Evolutionary conservation across 176 grass and related monocot species (phyloP).

Genomic region (Ensete ventricosum): DNA sequence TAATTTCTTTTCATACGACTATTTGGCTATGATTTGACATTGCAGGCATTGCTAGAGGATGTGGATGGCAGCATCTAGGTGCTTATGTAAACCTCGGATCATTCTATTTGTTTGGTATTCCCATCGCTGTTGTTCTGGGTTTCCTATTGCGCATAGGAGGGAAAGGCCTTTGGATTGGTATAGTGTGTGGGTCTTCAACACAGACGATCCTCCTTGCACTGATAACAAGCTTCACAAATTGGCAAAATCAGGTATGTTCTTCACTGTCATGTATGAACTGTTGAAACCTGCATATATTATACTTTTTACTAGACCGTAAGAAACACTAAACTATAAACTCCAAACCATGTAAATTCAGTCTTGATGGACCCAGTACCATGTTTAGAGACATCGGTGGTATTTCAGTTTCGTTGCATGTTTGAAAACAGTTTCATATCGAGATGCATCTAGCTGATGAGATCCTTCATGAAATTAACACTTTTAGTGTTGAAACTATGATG

Average conservation of each 20-base stretch:
- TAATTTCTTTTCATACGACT: background rate
- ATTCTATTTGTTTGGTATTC: slow-evolving; percentile 78
- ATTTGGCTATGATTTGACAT: background rate
- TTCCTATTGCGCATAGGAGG: slow-evolving; percentile 61
- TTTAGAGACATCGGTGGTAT: too few species aligned
- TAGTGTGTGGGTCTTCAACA: slow-evolving; percentile 50
- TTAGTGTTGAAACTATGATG: background rate
- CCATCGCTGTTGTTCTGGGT: slow-evolving; percentile 40
- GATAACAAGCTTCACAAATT: slow-evolving; percentile 70
- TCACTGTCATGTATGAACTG: background rate
- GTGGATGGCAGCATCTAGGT: slow-evolving; percentile 83
- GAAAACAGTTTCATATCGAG: too few species aligned
- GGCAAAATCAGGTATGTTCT: slow-evolving; percentile 22
- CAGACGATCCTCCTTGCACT: slow-evolving; percentile 48
- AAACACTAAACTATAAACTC: background rate
- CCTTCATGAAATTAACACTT: background rate
- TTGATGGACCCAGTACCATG: background rate
- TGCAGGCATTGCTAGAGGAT: slow-evolving; percentile 72
- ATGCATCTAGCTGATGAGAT: background rate
- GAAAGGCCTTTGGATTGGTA: slow-evolving; percentile 75
- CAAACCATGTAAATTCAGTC: background rate
- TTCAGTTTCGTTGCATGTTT: too few species aligned
- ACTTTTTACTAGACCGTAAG: background rate
- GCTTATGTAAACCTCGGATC: slow-evolving; percentile 77
- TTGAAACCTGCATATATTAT: background rate